phyloP scores from a whole-genome alignment of 129 eudicot genomes.

The Kitagawia praeruptora region DNA sequence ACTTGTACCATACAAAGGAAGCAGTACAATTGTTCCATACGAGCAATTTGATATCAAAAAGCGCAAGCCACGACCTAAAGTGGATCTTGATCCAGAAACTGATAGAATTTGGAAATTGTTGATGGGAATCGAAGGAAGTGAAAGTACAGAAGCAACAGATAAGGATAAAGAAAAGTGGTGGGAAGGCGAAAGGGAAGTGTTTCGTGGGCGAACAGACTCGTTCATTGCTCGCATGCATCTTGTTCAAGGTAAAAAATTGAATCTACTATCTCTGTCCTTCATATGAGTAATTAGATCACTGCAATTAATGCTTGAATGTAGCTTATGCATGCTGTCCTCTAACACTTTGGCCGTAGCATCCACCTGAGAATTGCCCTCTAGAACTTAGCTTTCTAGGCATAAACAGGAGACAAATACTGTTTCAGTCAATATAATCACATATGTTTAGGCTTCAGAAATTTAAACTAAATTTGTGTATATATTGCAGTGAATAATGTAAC shows the following conservation, averaged over 20 bases:
- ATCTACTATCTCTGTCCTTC: neutral
- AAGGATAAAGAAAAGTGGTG: constrained; percentile 80
- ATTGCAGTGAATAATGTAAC: neutral
- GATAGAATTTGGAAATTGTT: constrained; percentile 78
- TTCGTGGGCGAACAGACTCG: constrained; percentile 85
- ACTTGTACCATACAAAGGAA: constrained; percentile 59
- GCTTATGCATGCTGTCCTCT: neutral
- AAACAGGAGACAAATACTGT: neutral
- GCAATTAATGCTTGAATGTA: neutral
- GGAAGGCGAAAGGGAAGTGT: constrained; percentile 84
- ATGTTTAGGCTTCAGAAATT: neutral
- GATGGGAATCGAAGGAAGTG: constrained; percentile 66
- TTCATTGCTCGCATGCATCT: constrained; percentile 97
- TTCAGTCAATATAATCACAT: neutral
- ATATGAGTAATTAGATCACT: neutral
- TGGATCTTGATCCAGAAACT: constrained; percentile 92
- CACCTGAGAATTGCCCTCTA: neutral
- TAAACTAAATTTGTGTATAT: neutral
- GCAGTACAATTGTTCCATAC: constrained; percentile 48
- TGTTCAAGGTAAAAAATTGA: constrained; percentile 68
- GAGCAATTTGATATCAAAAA: constrained; percentile 50
- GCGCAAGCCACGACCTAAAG: constrained; percentile 63
- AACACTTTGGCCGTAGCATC: neutral
- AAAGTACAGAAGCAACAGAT: constrained; percentile 45
- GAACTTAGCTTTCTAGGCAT: neutral